Percentiles rank a stretch among this genome's conserved stretches.
phyloP scores from a whole-genome alignment of 345 rosid species.

The Euphorbia lathyris region DNA sequence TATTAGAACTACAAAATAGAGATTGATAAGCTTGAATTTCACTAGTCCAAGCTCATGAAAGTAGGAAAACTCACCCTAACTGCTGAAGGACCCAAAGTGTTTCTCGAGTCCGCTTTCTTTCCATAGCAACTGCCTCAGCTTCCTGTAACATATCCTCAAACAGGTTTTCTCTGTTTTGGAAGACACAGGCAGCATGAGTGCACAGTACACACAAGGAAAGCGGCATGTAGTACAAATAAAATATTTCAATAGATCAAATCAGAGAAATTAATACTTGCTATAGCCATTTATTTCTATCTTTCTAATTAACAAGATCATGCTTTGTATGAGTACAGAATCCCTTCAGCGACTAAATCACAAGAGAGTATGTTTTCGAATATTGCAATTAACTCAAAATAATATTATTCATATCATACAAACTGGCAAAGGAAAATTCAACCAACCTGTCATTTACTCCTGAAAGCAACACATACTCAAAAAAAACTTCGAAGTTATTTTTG shows the following conservation, averaged over 20 bases:
- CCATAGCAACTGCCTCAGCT: slow-evolving; percentile 91
- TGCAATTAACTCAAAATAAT: not conserved
- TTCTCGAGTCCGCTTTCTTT: slow-evolving; percentile 77
- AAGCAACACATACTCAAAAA: slow-evolving; percentile 89
- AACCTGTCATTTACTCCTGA: slow-evolving; percentile 90
- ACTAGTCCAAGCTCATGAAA: not conserved
- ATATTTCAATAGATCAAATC: not conserved
- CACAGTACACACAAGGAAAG: slow-evolving; percentile 1
- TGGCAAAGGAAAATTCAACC: slow-evolving; percentile 7
- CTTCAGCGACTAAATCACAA: not conserved
- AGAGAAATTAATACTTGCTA: not conserved
- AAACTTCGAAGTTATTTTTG: slow-evolving; percentile 71
- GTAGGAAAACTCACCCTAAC: slow-evolving; percentile 56
- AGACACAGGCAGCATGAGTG: slow-evolving; percentile 6
- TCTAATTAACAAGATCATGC: not conserved
- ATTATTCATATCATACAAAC: not conserved
- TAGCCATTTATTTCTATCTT: too few relatives aligned
- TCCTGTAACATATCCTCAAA: slow-evolving; percentile 99
- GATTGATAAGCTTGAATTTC: not conserved
- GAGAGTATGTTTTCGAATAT: not conserved
- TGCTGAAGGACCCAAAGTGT: slow-evolving; percentile 84
- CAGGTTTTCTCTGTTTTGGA: slow-evolving; percentile 71
- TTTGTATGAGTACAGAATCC: not conserved
- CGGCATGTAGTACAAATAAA: not conserved
- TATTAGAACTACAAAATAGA: not conserved